Evolutionary conservation across 441 rosid genomes (phyloP), one percentile per base, ranked within the genome.

Genomic region (Populus hybrid): DNA sequence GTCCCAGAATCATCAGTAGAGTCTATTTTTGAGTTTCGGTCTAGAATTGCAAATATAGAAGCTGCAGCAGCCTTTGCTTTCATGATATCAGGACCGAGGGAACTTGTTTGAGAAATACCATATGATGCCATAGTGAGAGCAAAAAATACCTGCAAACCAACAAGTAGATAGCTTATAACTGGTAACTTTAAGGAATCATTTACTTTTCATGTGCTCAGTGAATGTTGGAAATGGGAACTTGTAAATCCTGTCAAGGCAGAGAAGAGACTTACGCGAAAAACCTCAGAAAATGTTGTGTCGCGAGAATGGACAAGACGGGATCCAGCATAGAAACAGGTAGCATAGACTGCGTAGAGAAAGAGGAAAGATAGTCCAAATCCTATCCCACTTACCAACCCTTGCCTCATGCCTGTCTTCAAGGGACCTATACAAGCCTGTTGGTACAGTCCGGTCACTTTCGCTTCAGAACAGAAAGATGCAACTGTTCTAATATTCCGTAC

Each of bases 401-500:
- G 89, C 74, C 88, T 87, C 24, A 88, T 85, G 10, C 97, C 95
- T 14, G 86, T 73, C 70, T 79, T 89, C 82, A 88, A 34, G 26
- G 97, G 97, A 73, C 84, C 91, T 76, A 84, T 82, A 61, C 93
- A 90, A 85, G 88, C 90, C 84, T 75, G 79, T 70, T 75, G 26
- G 73, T 92, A 92, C 61, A 87, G 83, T 75, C 87, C 50, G 89
- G 85, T 84, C 78, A 92, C 91, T 81, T 83, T 93, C 81, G 88
- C 92, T 76, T 92, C 97, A 0, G 91, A 94, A 82, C 94, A 88
- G 82, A 89, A 93, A 12, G 95, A 93, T 68, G 93, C 92, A 73
- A 93, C 94, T 1, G 98, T 92, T 84, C 95, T 86, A 21, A 92
- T 94, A 73, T 88, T 89, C 61, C 98, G 88, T 0, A 91, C 90